These are phyloP conservation scores for Rhodotorula graminis DNA, from an alignment of 768 basidiomycete genomes.

Conservation along the genomic window DNA sequence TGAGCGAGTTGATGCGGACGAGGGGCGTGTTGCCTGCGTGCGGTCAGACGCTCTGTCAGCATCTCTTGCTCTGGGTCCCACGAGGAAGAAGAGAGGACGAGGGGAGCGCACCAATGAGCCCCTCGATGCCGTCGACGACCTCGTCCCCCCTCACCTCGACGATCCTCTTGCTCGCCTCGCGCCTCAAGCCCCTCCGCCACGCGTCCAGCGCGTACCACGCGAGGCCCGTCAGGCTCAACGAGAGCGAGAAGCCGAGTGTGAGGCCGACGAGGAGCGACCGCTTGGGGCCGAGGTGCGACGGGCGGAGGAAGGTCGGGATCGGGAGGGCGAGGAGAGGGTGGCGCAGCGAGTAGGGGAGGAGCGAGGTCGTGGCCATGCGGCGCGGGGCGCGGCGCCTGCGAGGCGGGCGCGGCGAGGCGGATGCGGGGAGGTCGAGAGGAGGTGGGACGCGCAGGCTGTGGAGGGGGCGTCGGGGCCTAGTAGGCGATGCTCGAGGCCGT, in stretches of 20 bases:
- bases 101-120: conserved; percentile 64
- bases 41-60: conserved; percentile 1
- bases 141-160: conserved; percentile 60
- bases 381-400: not conserved
- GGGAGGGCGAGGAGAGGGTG: conserved; percentile 7
- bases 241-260: conserved; percentile 69
- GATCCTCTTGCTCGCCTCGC: conserved; percentile 38
- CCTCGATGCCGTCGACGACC: conserved; percentile 70
- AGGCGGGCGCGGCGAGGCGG: not conserved
- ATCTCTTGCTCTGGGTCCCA: not conserved
- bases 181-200: conserved; percentile 50
- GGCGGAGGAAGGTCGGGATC: conserved; percentile 29
- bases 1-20: conserved; percentile 82
- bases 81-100: not conserved
- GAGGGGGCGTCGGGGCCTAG: too few species aligned
- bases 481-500: too few species aligned
- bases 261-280: conserved; percentile 52
- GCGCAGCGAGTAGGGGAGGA: not conserved
- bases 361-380: not conserved
- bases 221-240: conserved; percentile 65
- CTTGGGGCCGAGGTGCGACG: conserved; percentile 18
- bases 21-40: conserved; percentile 84
- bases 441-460: too few species aligned
- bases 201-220: conserved; percentile 53
- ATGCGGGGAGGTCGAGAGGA: not conserved